Percentiles rank a stretch among this genome's conserved stretches.
Evolutionary conservation across 768 basidiomycete genomes (phyloP).

Genomic region (Harrya chromipes): DNA sequence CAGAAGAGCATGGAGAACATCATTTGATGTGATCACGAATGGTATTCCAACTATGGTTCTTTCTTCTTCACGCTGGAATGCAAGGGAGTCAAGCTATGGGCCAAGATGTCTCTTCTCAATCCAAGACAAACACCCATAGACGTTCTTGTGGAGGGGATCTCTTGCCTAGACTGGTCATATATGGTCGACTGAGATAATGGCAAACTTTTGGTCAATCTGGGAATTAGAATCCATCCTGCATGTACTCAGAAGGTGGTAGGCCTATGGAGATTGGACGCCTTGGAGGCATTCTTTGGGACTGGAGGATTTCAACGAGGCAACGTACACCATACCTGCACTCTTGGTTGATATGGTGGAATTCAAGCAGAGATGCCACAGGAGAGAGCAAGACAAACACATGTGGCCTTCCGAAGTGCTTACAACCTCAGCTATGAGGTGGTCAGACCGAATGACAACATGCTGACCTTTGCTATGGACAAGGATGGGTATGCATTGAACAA

Average conservation of each 20-base stretch:
- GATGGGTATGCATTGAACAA: conserved; percentile 8
- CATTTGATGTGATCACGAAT: neutral
- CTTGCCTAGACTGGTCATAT: conserved; percentile 1
- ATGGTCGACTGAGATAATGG: conserved; percentile 2
- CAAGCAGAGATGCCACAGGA: conserved; percentile 11
- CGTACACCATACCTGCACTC: conserved; percentile 6
- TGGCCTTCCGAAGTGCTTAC: conserved; percentile 12
- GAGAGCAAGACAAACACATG: conserved; percentile 3
- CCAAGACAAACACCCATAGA: neutral
- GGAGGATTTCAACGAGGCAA: conserved; percentile 4
- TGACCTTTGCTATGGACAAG: neutral
- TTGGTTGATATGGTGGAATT: conserved; percentile 8
- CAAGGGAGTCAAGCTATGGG: conserved; percentile 10
- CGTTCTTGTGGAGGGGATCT: neutral
- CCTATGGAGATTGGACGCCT: conserved; percentile 2
- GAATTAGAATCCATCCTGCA: neutral
- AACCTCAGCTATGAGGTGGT: conserved; percentile 15
- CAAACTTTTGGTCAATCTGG: conserved; percentile 3
- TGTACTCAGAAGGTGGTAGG: neutral
- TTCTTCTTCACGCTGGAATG: conserved; percentile 18
- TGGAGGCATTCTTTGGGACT: conserved; percentile 8
- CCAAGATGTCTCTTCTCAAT: neutral
- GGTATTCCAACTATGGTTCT: conserved; percentile 4
- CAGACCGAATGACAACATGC: neutral
- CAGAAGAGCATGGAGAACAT: conserved; percentile 4